A percentile compares a stretch with the other conserved stretches of the same genome.
phyloP scores from a whole-genome alignment of 73 alveolate species.

The Tetrahymena elliotti region DNA sequence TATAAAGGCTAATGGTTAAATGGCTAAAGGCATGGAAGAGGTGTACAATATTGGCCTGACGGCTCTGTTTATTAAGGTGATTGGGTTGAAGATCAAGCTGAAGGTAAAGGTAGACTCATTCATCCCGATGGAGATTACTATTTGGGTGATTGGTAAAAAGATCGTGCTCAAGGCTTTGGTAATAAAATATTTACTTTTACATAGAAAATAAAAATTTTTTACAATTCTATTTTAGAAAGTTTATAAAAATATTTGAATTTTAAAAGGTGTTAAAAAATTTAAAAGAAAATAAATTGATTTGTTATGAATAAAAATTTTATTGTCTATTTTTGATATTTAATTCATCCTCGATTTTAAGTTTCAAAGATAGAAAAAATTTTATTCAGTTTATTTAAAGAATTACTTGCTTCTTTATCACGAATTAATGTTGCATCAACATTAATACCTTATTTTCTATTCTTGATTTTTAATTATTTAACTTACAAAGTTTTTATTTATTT shows the following conservation, averaged over 20 bases:
- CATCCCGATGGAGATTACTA: conserved; percentile 64
- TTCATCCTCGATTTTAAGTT: not conserved
- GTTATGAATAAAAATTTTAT: too few species aligned
- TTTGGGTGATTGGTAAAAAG: conserved; percentile 68
- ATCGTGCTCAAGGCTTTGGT: conserved; percentile 1
- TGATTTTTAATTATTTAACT: too few species aligned
- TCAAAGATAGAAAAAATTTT: not conserved
- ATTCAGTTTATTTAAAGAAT: not conserved
- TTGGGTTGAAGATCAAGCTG: conserved; percentile 53
- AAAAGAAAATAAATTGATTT: too few species aligned
- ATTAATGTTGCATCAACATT: too few species aligned
- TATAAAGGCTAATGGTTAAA: conserved; percentile 38
- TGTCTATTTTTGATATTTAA: not conserved
- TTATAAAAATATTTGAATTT: too few species aligned
- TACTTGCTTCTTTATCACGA: too few species aligned
- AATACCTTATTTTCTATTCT: not conserved
- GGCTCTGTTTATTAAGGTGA: conserved; percentile 34
- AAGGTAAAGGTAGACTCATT: conserved; percentile 76
- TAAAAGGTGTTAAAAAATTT: too few species aligned
- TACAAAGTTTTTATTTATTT: too few species aligned
- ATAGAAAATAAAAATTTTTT: too few species aligned
- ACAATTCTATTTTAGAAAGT: too few species aligned
- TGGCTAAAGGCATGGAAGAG: conserved; percentile 42
- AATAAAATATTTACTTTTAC: not conserved
- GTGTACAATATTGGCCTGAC: conserved; percentile 13